Base-by-base conservation (phyloP, 345 rosid species). In the Syzygium aromaticum region DNA sequence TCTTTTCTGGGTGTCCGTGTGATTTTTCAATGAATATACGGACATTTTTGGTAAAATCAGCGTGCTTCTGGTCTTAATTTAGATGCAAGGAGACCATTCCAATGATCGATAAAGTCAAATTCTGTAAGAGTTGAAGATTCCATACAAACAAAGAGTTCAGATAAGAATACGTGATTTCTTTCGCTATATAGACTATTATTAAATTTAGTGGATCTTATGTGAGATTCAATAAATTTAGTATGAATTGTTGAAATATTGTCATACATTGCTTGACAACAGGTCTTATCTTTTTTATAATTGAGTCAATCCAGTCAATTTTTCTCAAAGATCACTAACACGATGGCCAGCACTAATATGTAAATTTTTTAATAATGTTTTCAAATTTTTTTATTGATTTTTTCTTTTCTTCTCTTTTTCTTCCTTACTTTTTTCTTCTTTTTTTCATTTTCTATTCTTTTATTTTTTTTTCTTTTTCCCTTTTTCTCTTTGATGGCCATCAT, bases 191-290 rank as follows among this genome's bases (percentile, higher is more conserved):
- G 10, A 73, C 46, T 43, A 43, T 33, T 33, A 73, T 73, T 16
- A 8, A 61, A 67, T 30, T 67, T 33, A 7, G 5, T 19, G 13
- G 43, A 23, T 67, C 25, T 33, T 14, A 73, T 5, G 14, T 33
- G 49, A 73, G 3, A 73, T 4, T 73, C 7, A 73, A 17, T 30
- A 67, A 64, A 67, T 30, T 16, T 73, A 33, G 22, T 0, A 9
- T 30, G 25, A 73, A 73, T 17, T 33, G 38, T 73, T 33, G 3
- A 73, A 19, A 9, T 73, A 17, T 67, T 17, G 6, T 30, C 1
- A 2, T 4, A 67, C 3, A 67, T 33, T 6, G 1, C 43, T 67
- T 67, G 25, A 67, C 13, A 33, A 67, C 0, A 2, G 2, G 5
- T 33, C 3, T 33, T 0, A 67, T 33, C 7, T 1, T 43, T 43